These are phyloP conservation scores for Epichloe sibirici DNA, from an alignment of 2,329 filamentous ascomycete genomes.

Conservation along the genomic window DNA sequence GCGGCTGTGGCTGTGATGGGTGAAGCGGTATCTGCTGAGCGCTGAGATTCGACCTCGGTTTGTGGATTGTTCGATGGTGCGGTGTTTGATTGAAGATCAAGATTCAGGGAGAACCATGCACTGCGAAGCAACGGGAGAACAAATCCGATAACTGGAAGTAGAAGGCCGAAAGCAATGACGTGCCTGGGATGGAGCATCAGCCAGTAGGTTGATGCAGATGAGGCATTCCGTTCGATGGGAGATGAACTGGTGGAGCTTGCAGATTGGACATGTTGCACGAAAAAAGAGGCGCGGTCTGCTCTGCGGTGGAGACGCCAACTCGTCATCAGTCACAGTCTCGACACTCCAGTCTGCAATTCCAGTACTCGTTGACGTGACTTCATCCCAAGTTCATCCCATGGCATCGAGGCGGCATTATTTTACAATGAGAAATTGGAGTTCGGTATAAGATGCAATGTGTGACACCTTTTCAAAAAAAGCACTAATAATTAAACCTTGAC, in stretches of 20 bases:
- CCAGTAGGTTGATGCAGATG: neutral
- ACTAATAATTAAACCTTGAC: too few relatives aligned
- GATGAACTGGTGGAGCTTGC: neutral
- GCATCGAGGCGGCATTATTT: too few relatives aligned
- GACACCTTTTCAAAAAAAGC: too few relatives aligned
- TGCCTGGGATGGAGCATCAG: conserved; percentile 1
- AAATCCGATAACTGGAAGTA: neutral
- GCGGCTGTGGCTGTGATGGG: neutral
- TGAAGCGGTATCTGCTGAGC: neutral
- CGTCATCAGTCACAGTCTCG: too few relatives aligned
- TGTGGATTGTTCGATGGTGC: neutral
- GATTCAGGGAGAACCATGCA: neutral
- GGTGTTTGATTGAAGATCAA: neutral
- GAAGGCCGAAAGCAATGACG: neutral
- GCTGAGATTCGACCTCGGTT: neutral
- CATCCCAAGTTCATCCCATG: too few relatives aligned
- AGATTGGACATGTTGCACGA: neutral
- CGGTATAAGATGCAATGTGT: too few relatives aligned
- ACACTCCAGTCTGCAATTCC: too few relatives aligned
- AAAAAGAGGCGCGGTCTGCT: too few relatives aligned
- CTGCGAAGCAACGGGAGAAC: neutral
- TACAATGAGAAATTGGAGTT: too few relatives aligned
- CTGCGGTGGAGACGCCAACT: neutral
- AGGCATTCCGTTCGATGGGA: neutral
- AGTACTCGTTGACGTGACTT: too few relatives aligned